Conservation (phyloP, 2,329 filamentous ascomycete genomes). For the Volutella citrinella region DNA sequence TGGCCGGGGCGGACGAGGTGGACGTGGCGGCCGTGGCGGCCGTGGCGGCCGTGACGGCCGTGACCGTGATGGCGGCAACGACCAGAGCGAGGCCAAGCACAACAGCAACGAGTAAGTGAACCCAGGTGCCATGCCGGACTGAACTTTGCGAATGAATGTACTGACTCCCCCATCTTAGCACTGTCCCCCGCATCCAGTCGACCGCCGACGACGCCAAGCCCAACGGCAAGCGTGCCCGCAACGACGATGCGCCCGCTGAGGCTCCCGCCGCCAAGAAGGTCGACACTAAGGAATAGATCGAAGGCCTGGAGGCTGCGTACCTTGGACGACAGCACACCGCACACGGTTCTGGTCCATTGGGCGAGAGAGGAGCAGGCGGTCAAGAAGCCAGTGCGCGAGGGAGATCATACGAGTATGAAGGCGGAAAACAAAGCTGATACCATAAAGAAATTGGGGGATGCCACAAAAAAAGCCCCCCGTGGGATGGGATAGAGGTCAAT, state of each 20-base stretch:
- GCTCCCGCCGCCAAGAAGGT: conserved; percentile 61
- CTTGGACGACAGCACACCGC: too few relatives aligned
- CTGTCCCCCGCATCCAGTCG: conserved; percentile 41
- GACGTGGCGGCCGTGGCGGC: conserved; percentile 41
- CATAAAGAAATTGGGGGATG: conserved; percentile 9
- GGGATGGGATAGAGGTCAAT: too few relatives aligned
- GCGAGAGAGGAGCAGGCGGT: too few relatives aligned
- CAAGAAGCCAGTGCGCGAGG: too few relatives aligned
- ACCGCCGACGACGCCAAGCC: conserved; percentile 33
- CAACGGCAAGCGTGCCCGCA: conserved; percentile 54
- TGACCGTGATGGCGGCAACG: conserved; percentile 35
- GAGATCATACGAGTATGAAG: too few relatives aligned
- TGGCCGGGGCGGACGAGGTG: conserved; percentile 41
- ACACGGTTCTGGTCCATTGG: too few relatives aligned
- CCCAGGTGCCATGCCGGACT: too few relatives aligned
- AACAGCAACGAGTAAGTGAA: conserved; percentile 26
- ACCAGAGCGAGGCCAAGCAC: conserved; percentile 22
- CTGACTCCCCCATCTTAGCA: conserved; percentile 15
- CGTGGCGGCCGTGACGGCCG: conserved; percentile 39
- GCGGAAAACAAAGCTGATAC: too few relatives aligned
- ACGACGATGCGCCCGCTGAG: conserved; percentile 44
- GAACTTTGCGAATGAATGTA: too few relatives aligned
- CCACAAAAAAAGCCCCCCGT: conserved; percentile 2
- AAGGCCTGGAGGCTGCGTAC: too few relatives aligned
- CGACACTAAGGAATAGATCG: conserved; percentile 51